phyloP scores from a whole-genome alignment of 768 basidiomycete species.

The button mushroom (Agaricus bisporus) region DNA sequence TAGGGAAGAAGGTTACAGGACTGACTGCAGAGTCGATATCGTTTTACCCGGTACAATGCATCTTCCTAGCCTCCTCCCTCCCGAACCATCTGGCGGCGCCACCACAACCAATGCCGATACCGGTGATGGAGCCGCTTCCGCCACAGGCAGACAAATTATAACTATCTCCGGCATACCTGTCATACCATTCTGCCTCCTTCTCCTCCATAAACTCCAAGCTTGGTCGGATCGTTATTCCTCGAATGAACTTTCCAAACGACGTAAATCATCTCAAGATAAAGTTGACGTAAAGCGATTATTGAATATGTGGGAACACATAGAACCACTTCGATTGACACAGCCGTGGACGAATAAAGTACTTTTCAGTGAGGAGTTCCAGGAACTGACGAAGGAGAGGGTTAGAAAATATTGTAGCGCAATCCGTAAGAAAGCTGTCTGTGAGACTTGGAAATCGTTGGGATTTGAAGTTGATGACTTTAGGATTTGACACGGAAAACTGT shows the following conservation, averaged over 20 bases:
- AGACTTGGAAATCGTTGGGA: conserved; percentile 21
- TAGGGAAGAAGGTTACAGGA: conserved; percentile 5
- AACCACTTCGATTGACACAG: conserved; percentile 5
- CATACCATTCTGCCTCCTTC: conserved; percentile 28
- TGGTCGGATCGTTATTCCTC: conserved; percentile 33
- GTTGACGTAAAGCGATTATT: conserved; percentile 25
- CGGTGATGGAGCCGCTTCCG: too few relatives aligned
- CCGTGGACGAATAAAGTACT: conserved; percentile 18
- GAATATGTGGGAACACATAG: conserved; percentile 14
- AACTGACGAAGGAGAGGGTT: conserved; percentile 23
- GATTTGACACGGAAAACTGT: too few relatives aligned
- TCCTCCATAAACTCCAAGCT: conserved; percentile 34
- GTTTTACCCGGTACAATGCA: conserved; percentile 9
- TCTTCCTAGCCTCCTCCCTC: not conserved
- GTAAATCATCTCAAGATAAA: conserved; percentile 24
- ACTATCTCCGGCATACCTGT: conserved; percentile 19
- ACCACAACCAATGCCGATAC: not conserved
- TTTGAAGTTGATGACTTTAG: conserved; percentile 15
- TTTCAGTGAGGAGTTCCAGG: conserved; percentile 24
- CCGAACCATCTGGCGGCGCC: not conserved
- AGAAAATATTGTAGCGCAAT: conserved; percentile 21
- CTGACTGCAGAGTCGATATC: conserved; percentile 12
- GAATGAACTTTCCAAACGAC: conserved; percentile 21
- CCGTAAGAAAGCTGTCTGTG: conserved; percentile 14
- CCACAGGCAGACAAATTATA: not conserved